Evolutionary conservation across 1,139 yeast genomes (phyloP), one percentile per base, ranked within the genome.

Genomic region (Nakaseomyces nivariensis): DNA sequence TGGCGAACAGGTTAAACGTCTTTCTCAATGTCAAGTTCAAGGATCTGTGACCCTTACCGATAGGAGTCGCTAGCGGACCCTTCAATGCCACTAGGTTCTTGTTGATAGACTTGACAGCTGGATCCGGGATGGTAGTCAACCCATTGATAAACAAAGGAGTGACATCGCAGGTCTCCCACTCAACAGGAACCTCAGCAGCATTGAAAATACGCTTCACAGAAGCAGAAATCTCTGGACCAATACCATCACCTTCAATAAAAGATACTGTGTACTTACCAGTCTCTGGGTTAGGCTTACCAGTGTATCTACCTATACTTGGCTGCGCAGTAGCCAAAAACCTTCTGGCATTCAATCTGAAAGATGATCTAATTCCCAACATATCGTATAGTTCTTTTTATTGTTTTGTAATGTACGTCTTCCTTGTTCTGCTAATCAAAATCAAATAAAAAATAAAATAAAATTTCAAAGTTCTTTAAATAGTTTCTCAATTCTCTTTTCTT

Each of bases 11-110:
- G 73, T 85, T 83, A 77, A 92, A 92, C 48, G 97, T 87, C 77
- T 96, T 88, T 79, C 98, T 88, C 70, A 92, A 78, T 43, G 98
- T 92, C 78, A 92, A 78, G 78, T 92, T 92, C 79, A 92, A 82
- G 45, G 97, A 90, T 67, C 90, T 89, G 77, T 92, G 97, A 66
- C 97, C 98, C 76, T 90, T 92, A 66, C 97, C 98, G 58, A 90
- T 90, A 54, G 97, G 98, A 44, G 98, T 92, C 52, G 97, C 97
- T 66, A 92, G 76, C 36, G 97, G 97, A 58, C 98, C 98, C 76
- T 92, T 92, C 68, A 92, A 80, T 52, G 97, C 98, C 57, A 92
- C 92, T 72, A 84, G 78, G 77, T 90, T 87, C 73, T 79, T 84
- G 77, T 87, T 87, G 72, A 92, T 92, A 47, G 95, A 85, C 63